Percentiles rank a stretch among this genome's conserved stretches.
phyloP scores from a whole-genome alignment of 1,284 basidiomycete species.

The Ganoderma sp. region DNA sequence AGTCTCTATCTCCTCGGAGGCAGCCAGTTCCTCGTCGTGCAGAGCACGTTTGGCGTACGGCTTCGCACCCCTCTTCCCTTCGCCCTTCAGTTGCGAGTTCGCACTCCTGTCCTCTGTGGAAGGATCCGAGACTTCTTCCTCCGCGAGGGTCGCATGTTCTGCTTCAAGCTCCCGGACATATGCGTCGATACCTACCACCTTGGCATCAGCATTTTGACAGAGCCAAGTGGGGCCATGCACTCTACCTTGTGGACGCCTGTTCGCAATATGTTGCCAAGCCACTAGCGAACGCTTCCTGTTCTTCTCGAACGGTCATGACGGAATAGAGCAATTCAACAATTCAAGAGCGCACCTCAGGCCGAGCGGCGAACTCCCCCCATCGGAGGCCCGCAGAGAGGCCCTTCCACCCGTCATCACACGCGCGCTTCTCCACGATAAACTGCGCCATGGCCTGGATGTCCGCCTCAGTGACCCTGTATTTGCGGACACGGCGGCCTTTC shows the following conservation, averaged over 20 bases:
- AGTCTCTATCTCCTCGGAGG: background rate
- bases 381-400: background rate
- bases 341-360: constrained; percentile 17
- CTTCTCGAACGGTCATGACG: background rate
- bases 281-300: background rate
- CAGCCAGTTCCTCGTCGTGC: background rate
- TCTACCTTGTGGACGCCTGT: background rate
- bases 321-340: too few relatives aligned
- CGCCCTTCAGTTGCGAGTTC: background rate
- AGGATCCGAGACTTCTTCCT: background rate
- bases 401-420: background rate
- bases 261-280: background rate
- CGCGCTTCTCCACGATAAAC: constrained; percentile 18
- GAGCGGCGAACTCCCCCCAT: constrained; percentile 25
- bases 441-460: constrained; percentile 13
- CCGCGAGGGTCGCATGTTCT: background rate
- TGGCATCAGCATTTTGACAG: background rate
- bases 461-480: constrained; percentile 16
- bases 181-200: background rate
- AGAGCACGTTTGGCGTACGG: background rate
- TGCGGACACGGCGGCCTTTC: background rate
- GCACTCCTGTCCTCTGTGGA: background rate
- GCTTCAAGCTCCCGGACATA: background rate
- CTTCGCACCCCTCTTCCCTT: background rate
- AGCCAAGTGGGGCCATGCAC: background rate